Conservation (phyloP, 805 yeast genomes). For the Metschnikowia gruessii region DNA sequence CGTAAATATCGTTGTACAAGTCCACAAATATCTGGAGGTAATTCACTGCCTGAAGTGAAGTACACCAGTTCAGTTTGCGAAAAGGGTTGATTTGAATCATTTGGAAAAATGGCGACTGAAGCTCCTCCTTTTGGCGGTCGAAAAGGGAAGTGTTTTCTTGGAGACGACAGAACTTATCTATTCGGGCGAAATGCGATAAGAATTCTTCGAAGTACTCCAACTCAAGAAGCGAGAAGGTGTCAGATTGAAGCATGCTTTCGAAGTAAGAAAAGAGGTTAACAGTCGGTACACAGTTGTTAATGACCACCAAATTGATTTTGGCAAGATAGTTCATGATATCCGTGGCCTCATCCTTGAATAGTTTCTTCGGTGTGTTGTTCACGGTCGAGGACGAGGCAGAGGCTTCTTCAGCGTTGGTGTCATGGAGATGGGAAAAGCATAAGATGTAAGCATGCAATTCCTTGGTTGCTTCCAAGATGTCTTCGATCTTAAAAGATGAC, state of each 20-base stretch:
- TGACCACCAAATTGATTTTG: conserved; percentile 13
- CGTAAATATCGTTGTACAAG: conserved; percentile 17
- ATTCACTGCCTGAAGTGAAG: conserved; percentile 15
- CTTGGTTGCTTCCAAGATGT: conserved; percentile 8
- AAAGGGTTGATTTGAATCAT: conserved; percentile 12
- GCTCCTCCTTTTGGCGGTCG: conserved; percentile 13
- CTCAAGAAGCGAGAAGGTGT: conserved; percentile 11
- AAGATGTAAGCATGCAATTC: conserved; percentile 7
- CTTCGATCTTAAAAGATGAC: conserved; percentile 8
- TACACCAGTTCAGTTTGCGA: conserved; percentile 15
- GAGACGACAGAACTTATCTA: conserved; percentile 8
- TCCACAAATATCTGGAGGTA: conserved; percentile 19
- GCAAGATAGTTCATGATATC: conserved; percentile 12
- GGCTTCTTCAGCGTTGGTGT: not conserved
- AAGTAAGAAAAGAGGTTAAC: conserved; percentile 32
- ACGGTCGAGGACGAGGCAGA: not conserved
- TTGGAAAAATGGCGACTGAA: conserved; percentile 10
- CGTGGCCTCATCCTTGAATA: conserved; percentile 9
- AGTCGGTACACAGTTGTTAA: conserved; percentile 18
- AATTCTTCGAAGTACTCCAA: conserved; percentile 18
- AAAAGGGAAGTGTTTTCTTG: conserved; percentile 9
- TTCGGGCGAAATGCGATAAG: conserved; percentile 14
- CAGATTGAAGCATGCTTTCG: conserved; percentile 23
- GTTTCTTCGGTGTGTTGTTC: conserved; percentile 14
- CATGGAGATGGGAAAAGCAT: conserved; percentile 1